A percentile compares a stretch with the other conserved stretches of the same genome.
phyloP scores from a whole-genome alignment of 257 asterid species.

The Solanum dulcamara region DNA sequence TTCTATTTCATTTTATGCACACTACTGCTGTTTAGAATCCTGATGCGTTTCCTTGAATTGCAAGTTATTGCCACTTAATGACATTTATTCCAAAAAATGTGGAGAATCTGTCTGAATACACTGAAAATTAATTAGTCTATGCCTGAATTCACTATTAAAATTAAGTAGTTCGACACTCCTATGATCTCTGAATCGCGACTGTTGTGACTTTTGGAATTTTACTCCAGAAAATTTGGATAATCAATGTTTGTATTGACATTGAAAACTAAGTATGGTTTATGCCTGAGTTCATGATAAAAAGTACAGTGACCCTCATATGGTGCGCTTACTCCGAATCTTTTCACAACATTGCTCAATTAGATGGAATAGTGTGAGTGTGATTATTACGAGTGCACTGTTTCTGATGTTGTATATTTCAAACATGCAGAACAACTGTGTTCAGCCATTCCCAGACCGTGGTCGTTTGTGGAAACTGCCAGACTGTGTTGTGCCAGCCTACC shows the following conservation, averaged over 20 bases:
- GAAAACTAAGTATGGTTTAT: background rate
- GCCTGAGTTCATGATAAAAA: background rate
- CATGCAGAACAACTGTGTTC: constrained; percentile 43
- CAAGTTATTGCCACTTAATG: no score
- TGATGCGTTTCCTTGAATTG: background rate
- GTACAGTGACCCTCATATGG: background rate
- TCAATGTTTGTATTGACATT: background rate
- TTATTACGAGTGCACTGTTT: background rate
- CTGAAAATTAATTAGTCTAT: background rate
- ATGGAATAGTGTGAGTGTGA: no score
- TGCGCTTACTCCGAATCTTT: background rate
- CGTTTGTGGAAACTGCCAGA: constrained; percentile 47
- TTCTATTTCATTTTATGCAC: background rate
- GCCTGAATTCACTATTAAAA: background rate
- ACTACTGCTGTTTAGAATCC: background rate
- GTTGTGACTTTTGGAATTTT: background rate
- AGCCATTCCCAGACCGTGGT: constrained; percentile 50
- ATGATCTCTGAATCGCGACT: background rate
- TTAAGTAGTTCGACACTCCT: background rate
- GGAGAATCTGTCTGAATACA: background rate
- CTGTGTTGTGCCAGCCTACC: constrained; percentile 54
- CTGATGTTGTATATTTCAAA: background rate
- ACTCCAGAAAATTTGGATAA: background rate
- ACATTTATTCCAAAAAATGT: background rate
- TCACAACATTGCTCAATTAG: background rate